Base-by-base conservation (phyloP, 2,329 filamentous ascomycete genomes). In the Penicillium sclerotiorum region DNA sequence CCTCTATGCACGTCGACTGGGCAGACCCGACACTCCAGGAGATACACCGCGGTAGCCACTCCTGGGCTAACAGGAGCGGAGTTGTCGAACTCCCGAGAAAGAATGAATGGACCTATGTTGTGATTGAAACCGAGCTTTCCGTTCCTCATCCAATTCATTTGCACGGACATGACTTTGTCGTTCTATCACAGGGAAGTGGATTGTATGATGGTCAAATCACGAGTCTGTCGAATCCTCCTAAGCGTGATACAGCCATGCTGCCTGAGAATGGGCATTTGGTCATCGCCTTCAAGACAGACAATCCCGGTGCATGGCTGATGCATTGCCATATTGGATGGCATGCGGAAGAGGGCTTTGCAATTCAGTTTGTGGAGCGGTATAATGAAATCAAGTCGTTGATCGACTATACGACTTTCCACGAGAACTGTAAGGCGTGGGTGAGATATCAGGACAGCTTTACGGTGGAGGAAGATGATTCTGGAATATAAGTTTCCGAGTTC, bases 101-200 rank as follows among this genome's bases (percentile, higher is more conserved):
- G 0, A 37, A 69, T 18, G 49, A 65, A 38, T 69, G 65, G 66
- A 52, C 58, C 0, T 65, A 65, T 27, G 25, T 68, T 0, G 42
- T 66, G 22, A 60, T 69, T 11, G 55, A 64, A 8, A 65, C 62
- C 2, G 47, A 52, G 4, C 36, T 60, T 9, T 18, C 56, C 0
- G 53, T 64, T 2, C 39, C 59, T 8, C 81, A 89, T 57, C 84
- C 86, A 0, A 85, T 89, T 69, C 86, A 89, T 68, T 65, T 88
- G 2, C 86, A 90, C 71, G 85, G 85, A 11, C 82, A 86, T 68
- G 87, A 90, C 72, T 86, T 89, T 74, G 85, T 83, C 62, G 71
- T 90, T 39, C 76, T 90, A 0, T 73, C 80, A 30, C 78, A 80
- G 69, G 71, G 28, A 35, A 33, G 4, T 33, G 27, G 27, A 4